A percentile compares a stretch with the other conserved stretches of the same genome.
Conservation (phyloP, 805 yeast genomes). For the Nakazawaea siamensis region DNA sequence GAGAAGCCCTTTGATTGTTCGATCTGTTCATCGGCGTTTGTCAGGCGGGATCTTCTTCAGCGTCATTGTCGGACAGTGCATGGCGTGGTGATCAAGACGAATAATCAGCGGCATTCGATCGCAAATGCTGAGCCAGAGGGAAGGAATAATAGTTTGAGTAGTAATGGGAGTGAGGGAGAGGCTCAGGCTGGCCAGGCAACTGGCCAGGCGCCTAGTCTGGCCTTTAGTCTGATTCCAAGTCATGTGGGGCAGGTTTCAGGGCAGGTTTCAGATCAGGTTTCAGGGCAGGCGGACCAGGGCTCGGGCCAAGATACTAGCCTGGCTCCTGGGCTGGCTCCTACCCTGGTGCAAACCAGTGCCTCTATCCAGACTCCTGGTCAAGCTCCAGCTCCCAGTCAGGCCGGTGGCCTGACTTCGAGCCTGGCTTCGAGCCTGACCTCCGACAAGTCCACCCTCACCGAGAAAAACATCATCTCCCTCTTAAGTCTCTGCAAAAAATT, state of each 20-base stretch:
- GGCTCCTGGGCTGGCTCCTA: conserved; percentile 5
- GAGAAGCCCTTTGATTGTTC: conserved; percentile 74
- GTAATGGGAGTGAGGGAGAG: too few species aligned
- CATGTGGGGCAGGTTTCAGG: too few species aligned
- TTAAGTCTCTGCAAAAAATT: conserved; percentile 24
- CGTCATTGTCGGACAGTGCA: conserved; percentile 79
- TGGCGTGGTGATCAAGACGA: conserved; percentile 23
- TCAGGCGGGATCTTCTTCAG: conserved; percentile 67
- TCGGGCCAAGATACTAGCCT: conserved; percentile 1
- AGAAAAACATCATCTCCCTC: conserved; percentile 24
- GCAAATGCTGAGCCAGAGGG: conserved; percentile 8
- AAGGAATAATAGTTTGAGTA: too few species aligned
- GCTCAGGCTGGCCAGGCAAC: too few species aligned
- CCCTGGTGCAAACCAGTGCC: background rate
- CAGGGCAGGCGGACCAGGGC: too few species aligned
- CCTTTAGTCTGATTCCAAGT: too few species aligned
- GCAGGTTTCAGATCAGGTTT: too few species aligned
- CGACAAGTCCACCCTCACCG: conserved; percentile 12
- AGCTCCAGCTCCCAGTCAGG: too few species aligned
- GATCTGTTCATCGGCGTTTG: conserved; percentile 65
- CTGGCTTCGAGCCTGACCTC: too few species aligned
- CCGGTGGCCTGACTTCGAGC: too few species aligned
- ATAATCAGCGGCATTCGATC: conserved; percentile 15
- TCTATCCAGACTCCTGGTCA: too few species aligned
- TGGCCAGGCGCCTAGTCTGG: too few species aligned